Evolutionary conservation across 169 alveolate species (phyloP), one percentile per base, ranked within the genome.

Genomic region (Plasmodium gonderi): DNA sequence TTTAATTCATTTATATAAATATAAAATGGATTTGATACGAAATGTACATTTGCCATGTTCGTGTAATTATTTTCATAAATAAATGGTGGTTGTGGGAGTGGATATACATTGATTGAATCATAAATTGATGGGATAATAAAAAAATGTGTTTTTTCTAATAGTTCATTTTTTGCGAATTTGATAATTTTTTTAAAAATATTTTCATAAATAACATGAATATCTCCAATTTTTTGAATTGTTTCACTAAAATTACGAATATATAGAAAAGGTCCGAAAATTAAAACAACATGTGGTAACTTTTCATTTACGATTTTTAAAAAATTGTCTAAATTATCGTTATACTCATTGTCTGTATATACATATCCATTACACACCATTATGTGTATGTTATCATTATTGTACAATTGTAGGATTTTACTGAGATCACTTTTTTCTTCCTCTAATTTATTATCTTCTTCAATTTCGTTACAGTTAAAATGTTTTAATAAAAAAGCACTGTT

Each of bases 221-320:
- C 94, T 60, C 94, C 94, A 23, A 89, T 89, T 89, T 76, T 89
- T 89, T 77, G 94, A 68, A 89, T 77, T n/a, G 94, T 78, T 49
- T 89, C 94, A 77, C 80, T 89, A 65, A 87, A 87, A 89, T 77
- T 89, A 78, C 91, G 91, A 77, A 89, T 89, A 69, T 64, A 89
- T 89, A 89, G 80, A 79, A 89, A 89, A n/a, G 94, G 94, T 20
- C 94, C 94, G 33, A 89, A 89, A 77, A 89, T 89, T 77, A 89
- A 77, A 64, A 89, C 94, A 11, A 65, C 94, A 77, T 89, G 94
- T 38, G 94, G 94, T 77, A 60, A 65, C 72, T 89, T 89, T 45
- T 89, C 94, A 69, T 89, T 89, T 54, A 89, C 91, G 17, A 77
- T 67, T 77, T 89, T 89, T 89, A 89, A 64, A 45, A 78, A 77